Evolutionary conservation across 768 basidiomycete species (phyloP).

Genomic region (Boletus tomentosulus): DNA sequence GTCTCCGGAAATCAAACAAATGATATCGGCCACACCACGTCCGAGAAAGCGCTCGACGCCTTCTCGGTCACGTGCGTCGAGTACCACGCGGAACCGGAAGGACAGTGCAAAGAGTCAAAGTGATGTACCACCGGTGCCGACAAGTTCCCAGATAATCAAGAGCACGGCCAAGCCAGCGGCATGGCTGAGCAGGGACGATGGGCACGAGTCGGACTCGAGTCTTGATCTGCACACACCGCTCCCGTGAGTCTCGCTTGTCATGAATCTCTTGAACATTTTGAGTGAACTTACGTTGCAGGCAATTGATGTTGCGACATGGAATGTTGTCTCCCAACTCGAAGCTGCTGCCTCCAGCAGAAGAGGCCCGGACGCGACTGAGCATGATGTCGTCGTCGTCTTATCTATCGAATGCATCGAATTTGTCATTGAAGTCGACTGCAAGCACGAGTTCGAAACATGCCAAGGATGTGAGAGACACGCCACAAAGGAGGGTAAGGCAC

Average conservation of each 20-base stretch:
- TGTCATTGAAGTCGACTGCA: slow-evolving; percentile 21
- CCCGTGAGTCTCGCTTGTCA: slow-evolving; percentile 44
- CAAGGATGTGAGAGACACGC: slow-evolving; percentile 58
- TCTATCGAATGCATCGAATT: slow-evolving; percentile 24
- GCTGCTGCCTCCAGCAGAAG: slow-evolving; percentile 38
- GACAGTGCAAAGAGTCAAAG: slow-evolving; percentile 10
- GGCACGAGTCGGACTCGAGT: slow-evolving; percentile 55
- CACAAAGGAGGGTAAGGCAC: slow-evolving; percentile 52
- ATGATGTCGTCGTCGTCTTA: slow-evolving; percentile 24
- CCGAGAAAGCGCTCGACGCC: slow-evolving; percentile 27
- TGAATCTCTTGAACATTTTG: neutral
- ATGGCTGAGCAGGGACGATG: slow-evolving; percentile 14
- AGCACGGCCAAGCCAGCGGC: neutral
- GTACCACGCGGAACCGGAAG: slow-evolving; percentile 12
- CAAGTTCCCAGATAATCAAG: slow-evolving; percentile 3
- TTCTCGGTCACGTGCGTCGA: slow-evolving; percentile 24
- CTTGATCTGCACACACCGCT: slow-evolving; percentile 66
- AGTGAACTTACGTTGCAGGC: slow-evolving; percentile 32
- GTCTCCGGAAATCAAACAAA: slow-evolving; percentile 39
- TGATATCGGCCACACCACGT: slow-evolving; percentile 38
- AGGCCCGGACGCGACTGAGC: slow-evolving; percentile 22
- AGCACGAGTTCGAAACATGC: slow-evolving; percentile 27
- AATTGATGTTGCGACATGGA: slow-evolving; percentile 64
- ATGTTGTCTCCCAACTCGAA: slow-evolving; percentile 65
- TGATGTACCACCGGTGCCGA: slow-evolving; percentile 13